Conservation (phyloP, 495 filamentous ascomycete genomes). For the Peziza echinospora region DNA sequence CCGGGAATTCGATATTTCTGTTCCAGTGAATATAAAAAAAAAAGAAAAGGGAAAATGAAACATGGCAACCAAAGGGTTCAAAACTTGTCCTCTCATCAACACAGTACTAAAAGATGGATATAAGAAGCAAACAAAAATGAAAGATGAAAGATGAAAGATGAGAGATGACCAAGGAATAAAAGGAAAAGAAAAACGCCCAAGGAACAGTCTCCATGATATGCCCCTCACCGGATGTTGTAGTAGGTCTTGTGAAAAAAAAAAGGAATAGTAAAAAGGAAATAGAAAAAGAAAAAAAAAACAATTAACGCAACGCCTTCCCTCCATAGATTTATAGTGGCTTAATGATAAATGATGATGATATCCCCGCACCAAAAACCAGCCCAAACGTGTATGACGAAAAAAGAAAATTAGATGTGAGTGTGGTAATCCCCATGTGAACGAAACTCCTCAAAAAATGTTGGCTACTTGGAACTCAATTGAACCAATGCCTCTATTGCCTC, state of each 20-base stretch:
- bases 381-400: background rate
- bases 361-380: background rate
- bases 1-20: too few relatives aligned
- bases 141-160: too few relatives aligned
- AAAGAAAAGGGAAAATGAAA: too few relatives aligned
- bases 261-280: background rate
- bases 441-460: too few relatives aligned
- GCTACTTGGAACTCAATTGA: slow-evolving; percentile 20
- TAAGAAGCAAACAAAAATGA: too few relatives aligned
- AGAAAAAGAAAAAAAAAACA: background rate
- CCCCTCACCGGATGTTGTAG: background rate
- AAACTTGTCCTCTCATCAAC: too few relatives aligned
- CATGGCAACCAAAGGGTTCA: too few relatives aligned
- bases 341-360: background rate
- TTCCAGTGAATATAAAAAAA: too few relatives aligned
- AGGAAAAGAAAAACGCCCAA: background rate
- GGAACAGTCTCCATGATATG: background rate
- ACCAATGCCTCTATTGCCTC: slow-evolving; percentile 20
- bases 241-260: too few relatives aligned
- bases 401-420: background rate
- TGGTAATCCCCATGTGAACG: too few relatives aligned
- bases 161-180: too few relatives aligned
- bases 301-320: background rate
- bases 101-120: background rate
- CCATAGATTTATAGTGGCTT: background rate